These are phyloP conservation scores for Metschnikowia proteae DNA, from an alignment of 805 yeast genomes.

Conservation along the genomic window DNA sequence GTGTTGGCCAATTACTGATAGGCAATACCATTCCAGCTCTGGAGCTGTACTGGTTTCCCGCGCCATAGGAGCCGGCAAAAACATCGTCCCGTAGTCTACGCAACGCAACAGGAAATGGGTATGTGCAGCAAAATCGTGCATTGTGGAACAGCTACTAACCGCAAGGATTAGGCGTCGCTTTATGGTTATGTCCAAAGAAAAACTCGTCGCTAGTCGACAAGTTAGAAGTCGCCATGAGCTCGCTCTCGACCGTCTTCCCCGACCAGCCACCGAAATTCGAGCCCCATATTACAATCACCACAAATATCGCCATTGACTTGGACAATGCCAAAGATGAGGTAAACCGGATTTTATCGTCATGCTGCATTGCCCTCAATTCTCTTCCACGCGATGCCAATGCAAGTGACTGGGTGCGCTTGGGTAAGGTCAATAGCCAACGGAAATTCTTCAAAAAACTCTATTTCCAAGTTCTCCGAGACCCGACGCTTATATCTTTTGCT, in stretches of 20 bases:
- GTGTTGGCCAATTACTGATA: background rate
- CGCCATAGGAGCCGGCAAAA: background rate
- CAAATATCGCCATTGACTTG: slow-evolving; percentile 48
- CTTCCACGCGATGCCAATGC: slow-evolving; percentile 35
- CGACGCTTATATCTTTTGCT: slow-evolving; percentile 51
- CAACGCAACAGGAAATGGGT: slow-evolving; percentile 10
- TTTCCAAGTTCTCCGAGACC: slow-evolving; percentile 42
- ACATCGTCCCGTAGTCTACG: background rate
- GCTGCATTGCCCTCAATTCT: slow-evolving; percentile 51
- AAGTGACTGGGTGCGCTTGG: slow-evolving; percentile 37
- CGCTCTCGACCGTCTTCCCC: slow-evolving; percentile 67
- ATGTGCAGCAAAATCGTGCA: slow-evolving; percentile 1
- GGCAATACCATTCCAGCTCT: background rate
- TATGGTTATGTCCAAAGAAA: slow-evolving; percentile 72
- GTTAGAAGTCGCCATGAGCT: slow-evolving; percentile 55
- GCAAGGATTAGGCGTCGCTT: slow-evolving; percentile 43
- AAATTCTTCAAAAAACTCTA: slow-evolving; percentile 51
- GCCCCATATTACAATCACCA: slow-evolving; percentile 75
- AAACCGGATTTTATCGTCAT: slow-evolving; percentile 51
- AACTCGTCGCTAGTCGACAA: slow-evolving; percentile 53
- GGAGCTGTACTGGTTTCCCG: slow-evolving; percentile 4
- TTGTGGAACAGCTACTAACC: slow-evolving; percentile 9
- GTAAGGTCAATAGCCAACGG: slow-evolving; percentile 46
- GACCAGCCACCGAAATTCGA: slow-evolving; percentile 61
- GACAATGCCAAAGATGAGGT: slow-evolving; percentile 49